Conservation (phyloP, 129 eudicot species). For the Flaveria robusta region DNA sequence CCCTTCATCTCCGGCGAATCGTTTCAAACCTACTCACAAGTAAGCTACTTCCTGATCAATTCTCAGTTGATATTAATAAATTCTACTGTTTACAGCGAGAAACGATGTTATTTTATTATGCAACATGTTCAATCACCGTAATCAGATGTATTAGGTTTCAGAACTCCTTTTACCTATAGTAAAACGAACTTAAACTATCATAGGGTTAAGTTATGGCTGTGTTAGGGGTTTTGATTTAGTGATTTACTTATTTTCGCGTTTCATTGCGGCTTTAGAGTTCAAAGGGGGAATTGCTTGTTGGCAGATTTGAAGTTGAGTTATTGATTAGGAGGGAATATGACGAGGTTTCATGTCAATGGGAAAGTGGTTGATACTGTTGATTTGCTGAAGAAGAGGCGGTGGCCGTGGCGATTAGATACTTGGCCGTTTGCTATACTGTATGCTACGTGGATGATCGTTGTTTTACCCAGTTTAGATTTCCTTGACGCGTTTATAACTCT, state of each 20-base stretch:
- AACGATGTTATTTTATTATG: not conserved
- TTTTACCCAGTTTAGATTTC: conserved; percentile 71
- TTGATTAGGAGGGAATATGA: conserved; percentile 39
- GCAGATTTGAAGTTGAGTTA: conserved; percentile 1
- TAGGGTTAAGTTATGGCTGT: conserved; percentile 1
- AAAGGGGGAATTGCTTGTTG: conserved; percentile 7
- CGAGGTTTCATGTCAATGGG: conserved; percentile 70
- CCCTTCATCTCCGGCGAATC: conserved; percentile 21
- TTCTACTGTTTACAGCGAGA: not conserved
- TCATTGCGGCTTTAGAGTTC: conserved; percentile 14
- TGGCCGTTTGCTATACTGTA: conserved; percentile 79
- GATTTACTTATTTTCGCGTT: conserved; percentile 15
- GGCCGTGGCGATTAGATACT: conserved; percentile 73
- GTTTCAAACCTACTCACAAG: conserved; percentile 28
- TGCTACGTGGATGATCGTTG: conserved; percentile 53
- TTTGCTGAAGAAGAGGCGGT: conserved; percentile 63
- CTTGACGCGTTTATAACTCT: conserved; percentile 63
- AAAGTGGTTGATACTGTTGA: conserved; percentile 90
- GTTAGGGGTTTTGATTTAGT: not conserved
- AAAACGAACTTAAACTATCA: conserved; percentile 2
- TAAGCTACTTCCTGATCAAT: conserved; percentile 20
- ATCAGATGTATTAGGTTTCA: conserved; percentile 11
- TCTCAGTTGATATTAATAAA: not conserved
- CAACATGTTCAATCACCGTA: conserved; percentile 6
- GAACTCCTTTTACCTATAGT: not conserved